These are phyloP conservation scores for Rhizopogon vesiculosus DNA, from an alignment of 768 basidiomycete species.

Conservation along the genomic window DNA sequence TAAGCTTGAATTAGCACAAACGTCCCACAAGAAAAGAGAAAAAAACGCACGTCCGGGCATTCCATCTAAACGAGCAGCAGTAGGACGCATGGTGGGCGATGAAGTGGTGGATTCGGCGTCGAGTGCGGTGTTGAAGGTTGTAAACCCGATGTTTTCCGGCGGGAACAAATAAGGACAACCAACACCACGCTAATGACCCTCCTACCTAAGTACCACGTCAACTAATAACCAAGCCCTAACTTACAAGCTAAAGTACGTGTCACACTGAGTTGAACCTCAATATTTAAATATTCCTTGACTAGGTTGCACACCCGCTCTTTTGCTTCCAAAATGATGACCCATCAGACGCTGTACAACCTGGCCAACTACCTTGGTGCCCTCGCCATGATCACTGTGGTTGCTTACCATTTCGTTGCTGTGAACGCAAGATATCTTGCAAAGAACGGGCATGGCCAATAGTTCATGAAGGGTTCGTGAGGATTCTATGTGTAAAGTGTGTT, in stretches of 20 bases:
- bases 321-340: slow-evolving; percentile 60
- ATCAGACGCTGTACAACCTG: slow-evolving; percentile 74
- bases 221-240: neutral
- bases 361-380: slow-evolving; percentile 80
- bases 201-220: neutral
- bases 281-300: neutral
- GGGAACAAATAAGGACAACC: slow-evolving; percentile 30
- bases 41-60: slow-evolving; percentile 78
- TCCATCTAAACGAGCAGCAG: slow-evolving; percentile 55
- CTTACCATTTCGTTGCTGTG: slow-evolving; percentile 88
- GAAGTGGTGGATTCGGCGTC: slow-evolving; percentile 5
- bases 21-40: neutral
- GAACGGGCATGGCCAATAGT: slow-evolving; percentile 16
- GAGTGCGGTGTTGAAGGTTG: neutral
- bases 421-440: slow-evolving; percentile 53
- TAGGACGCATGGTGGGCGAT: slow-evolving; percentile 39
- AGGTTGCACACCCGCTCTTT: neutral
- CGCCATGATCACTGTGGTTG: slow-evolving; percentile 84
- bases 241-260: slow-evolving; percentile 12
- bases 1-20: slow-evolving; percentile 4
- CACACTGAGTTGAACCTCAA: neutral
- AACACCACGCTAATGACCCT: slow-evolving; percentile 11
- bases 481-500: neutral
- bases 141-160: slow-evolving; percentile 24
- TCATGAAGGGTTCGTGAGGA: neutral